Evolutionary conservation across 176 grass and related monocot genomes (phyloP).

Genomic region (Phragmites australis): DNA sequence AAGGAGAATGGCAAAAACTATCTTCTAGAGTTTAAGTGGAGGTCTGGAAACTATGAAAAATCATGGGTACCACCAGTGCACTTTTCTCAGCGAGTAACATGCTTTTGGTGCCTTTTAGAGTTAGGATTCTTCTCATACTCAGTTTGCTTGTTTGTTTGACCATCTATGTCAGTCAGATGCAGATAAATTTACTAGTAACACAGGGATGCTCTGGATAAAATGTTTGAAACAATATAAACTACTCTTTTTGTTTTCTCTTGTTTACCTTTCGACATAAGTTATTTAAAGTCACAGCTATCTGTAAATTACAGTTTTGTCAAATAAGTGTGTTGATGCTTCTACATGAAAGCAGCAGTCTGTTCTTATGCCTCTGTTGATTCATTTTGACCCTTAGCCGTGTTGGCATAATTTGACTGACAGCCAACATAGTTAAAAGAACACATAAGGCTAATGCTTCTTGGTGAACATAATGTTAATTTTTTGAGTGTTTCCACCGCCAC

Average conservation of each 20-base stretch:
- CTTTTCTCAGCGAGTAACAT: background rate
- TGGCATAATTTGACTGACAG: background rate
- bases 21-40: background rate
- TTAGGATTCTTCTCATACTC: background rate
- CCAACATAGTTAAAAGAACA: constrained; percentile 8
- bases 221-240: background rate
- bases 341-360: constrained; percentile 7
- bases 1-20: background rate
- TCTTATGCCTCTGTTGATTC: background rate
- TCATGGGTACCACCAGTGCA: background rate
- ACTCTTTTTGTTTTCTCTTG: background rate
- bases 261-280: background rate
- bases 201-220: background rate
- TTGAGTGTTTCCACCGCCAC: background rate
- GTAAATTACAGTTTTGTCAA: background rate
- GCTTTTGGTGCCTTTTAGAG: background rate
- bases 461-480: constrained; percentile 2
- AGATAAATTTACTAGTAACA: background rate
- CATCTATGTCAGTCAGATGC: constrained; percentile 7
- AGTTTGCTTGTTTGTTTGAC: constrained; percentile 28
- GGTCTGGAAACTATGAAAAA: background rate
- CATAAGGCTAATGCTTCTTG: background rate
- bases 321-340: constrained; percentile 13
- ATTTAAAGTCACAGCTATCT: background rate
- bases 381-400: constrained; percentile 10